Percentiles rank a stretch among this genome's conserved stretches.
Conservation (phyloP, 2,329 filamentous ascomycete species). For the Acephala macrosclerotiorum region DNA sequence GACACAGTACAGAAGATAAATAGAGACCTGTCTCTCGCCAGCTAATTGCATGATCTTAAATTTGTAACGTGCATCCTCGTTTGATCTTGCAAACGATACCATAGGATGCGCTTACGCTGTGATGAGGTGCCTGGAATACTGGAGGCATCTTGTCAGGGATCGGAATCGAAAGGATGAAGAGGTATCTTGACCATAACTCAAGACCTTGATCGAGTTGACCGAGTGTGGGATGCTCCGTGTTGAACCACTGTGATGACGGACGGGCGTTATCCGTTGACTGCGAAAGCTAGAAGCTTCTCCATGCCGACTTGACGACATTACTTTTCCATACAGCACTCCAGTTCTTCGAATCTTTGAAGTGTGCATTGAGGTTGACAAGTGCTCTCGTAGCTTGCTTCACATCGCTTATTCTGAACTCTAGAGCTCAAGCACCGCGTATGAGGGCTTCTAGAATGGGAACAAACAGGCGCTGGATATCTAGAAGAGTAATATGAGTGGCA, state of each 20-base stretch:
- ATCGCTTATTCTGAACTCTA: conserved; percentile 54
- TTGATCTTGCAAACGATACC: conserved; percentile 69
- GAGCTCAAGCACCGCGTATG: conserved; percentile 56
- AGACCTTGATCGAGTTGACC: conserved; percentile 25
- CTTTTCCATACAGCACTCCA: conserved; percentile 56
- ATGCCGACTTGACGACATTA: conserved; percentile 53
- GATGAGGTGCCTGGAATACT: conserved; percentile 70
- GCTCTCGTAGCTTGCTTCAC: conserved; percentile 48
- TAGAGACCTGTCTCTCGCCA: conserved; percentile 57
- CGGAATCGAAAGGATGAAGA: conserved; percentile 56
- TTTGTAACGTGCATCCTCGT: conserved; percentile 64
- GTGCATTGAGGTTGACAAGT: conserved; percentile 37
- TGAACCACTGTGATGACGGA: conserved; percentile 52
- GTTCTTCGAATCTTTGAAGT: conserved; percentile 50
- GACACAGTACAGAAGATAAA: conserved; percentile 41
- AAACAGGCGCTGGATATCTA: conserved; percentile 59
- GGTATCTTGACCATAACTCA: conserved; percentile 20
- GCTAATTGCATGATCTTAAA: conserved; percentile 70
- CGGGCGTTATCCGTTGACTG: conserved; percentile 51
- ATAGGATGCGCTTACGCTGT: conserved; percentile 66
- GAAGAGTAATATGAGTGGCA: conserved; percentile 17
- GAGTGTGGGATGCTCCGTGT: conserved; percentile 45
- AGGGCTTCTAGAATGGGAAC: conserved; percentile 58
- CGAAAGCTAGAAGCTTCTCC: conserved; percentile 52
- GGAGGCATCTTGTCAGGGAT: conserved; percentile 53